Evolutionary conservation across 352 stramenopile species (phyloP).

Genomic region (Phytopythium montanum): DNA sequence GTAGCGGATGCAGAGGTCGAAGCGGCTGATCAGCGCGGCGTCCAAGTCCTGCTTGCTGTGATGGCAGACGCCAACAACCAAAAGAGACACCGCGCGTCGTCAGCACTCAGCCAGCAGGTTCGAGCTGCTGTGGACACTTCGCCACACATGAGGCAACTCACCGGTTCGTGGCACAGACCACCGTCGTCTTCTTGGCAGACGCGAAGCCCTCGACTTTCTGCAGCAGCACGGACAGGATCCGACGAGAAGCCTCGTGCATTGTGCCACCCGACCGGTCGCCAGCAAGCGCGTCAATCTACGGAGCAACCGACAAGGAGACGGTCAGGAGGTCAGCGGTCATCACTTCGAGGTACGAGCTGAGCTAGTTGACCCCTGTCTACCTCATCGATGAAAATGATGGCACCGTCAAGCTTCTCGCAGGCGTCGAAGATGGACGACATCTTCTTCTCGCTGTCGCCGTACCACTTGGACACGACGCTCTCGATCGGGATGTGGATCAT

Average conservation of each 20-base stretch:
- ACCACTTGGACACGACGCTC: slow-evolving; percentile 94
- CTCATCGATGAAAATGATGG: slow-evolving; percentile 96
- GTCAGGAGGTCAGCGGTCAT: background rate
- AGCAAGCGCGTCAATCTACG: slow-evolving; percentile 87
- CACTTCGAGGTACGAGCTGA: background rate
- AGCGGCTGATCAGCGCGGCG: slow-evolving; percentile 90
- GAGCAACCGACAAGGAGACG: background rate
- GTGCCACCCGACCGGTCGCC: slow-evolving; percentile 81
- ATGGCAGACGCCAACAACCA: background rate
- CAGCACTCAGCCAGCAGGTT: background rate
- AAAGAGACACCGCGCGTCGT: background rate
- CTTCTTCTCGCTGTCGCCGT: slow-evolving; percentile 94
- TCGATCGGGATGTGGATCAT: slow-evolving; percentile 94
- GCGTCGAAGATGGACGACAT: slow-evolving; percentile 94
- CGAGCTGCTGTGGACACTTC: background rate
- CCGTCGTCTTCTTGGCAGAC: slow-evolving; percentile 90
- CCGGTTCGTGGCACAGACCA: slow-evolving; percentile 92
- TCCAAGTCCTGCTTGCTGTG: slow-evolving; percentile 92
- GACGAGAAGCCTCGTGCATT: slow-evolving; percentile 92
- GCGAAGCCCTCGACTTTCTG: slow-evolving; percentile 93
- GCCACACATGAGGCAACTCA: slow-evolving; percentile 10
- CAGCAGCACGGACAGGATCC: slow-evolving; percentile 90
- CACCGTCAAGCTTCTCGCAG: slow-evolving; percentile 88
- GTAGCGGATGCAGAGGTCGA: slow-evolving; percentile 92
- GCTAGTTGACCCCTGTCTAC: slow-evolving; percentile 22